Conservation (phyloP, 2,329 filamentous ascomycete genomes). For the Fusarium fracticaudum region DNA sequence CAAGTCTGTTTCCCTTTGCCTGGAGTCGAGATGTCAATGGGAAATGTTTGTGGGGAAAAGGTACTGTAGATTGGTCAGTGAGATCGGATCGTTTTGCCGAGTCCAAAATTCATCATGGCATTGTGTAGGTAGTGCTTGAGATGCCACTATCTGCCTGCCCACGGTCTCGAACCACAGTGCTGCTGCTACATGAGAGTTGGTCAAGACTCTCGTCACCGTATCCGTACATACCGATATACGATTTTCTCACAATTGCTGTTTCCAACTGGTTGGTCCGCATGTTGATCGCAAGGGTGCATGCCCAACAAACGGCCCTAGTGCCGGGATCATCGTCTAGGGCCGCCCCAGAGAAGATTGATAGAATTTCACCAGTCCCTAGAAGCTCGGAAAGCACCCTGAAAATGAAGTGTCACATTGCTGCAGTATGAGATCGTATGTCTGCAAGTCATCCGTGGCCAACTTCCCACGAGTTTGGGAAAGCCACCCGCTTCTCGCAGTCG, state of each 20-base stretch:
- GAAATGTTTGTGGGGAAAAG: conserved; percentile 37
- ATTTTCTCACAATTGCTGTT: conserved; percentile 23
- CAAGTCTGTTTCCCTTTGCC: conserved; percentile 18
- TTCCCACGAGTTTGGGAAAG: conserved; percentile 35
- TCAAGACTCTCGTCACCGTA: conserved; percentile 24
- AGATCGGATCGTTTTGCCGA: conserved; percentile 37
- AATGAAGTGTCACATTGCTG: conserved; percentile 33
- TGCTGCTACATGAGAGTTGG: conserved; percentile 20
- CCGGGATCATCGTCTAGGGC: conserved; percentile 30
- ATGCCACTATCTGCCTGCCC: not conserved
- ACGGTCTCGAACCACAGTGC: conserved; percentile 21
- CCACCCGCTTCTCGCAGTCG: conserved; percentile 15
- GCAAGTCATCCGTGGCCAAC: conserved; percentile 36
- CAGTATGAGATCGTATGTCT: conserved; percentile 37
- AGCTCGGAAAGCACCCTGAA: conserved; percentile 5
- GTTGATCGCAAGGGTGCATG: conserved; percentile 33
- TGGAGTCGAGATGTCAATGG: conserved; percentile 15
- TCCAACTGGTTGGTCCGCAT: conserved; percentile 30
- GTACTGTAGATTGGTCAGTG: conserved; percentile 28
- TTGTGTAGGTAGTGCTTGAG: conserved; percentile 9
- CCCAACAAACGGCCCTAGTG: conserved; percentile 29
- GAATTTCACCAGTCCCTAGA: conserved; percentile 2
- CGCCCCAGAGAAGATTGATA: conserved; percentile 5
- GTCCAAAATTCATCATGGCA: conserved; percentile 26
- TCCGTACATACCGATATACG: conserved; percentile 5